Conservation (phyloP, 2,329 filamentous ascomycete genomes). For the Neocucurbitaria cava region DNA sequence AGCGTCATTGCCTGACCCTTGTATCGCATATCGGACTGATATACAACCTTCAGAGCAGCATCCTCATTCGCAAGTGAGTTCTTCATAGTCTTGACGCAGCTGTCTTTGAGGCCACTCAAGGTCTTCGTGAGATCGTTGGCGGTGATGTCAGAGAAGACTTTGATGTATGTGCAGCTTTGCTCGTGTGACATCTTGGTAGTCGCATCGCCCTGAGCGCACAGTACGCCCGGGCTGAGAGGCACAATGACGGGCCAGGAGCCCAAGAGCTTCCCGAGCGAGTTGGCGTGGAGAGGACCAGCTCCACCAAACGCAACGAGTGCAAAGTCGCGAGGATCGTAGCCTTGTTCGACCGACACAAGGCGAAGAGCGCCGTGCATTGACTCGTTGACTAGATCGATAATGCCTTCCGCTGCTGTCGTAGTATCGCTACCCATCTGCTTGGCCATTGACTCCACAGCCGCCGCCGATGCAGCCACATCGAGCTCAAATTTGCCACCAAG, state of each 20-base stretch:
- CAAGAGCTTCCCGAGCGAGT: conserved; percentile 58
- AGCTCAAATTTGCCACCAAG: conserved; percentile 57
- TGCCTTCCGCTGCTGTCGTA: conserved; percentile 56
- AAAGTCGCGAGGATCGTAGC: conserved; percentile 60
- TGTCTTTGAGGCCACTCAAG: conserved; percentile 47
- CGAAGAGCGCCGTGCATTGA: conserved; percentile 60
- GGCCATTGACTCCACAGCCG: conserved; percentile 54
- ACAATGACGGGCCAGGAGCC: conserved; percentile 62
- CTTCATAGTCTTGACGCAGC: conserved; percentile 50
- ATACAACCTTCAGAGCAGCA: conserved; percentile 42
- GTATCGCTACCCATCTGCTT: conserved; percentile 55
- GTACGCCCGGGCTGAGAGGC: conserved; percentile 57
- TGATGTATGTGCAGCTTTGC: conserved; percentile 56
- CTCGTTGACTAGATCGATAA: conserved; percentile 59
- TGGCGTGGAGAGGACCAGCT: conserved; percentile 60
- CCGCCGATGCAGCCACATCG: conserved; percentile 52
- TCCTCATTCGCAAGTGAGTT: conserved; percentile 43
- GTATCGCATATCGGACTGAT: conserved; percentile 57
- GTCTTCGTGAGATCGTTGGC: conserved; percentile 42
- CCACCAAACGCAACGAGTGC: conserved; percentile 60
- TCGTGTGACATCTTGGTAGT: conserved; percentile 59
- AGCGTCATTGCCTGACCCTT: conserved; percentile 54
- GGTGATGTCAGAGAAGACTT: conserved; percentile 47
- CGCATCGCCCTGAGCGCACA: conserved; percentile 60
- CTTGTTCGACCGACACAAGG: conserved; percentile 60